Base-by-base conservation (phyloP, 768 basidiomycete genomes). In the Russula dissimulans region DNA sequence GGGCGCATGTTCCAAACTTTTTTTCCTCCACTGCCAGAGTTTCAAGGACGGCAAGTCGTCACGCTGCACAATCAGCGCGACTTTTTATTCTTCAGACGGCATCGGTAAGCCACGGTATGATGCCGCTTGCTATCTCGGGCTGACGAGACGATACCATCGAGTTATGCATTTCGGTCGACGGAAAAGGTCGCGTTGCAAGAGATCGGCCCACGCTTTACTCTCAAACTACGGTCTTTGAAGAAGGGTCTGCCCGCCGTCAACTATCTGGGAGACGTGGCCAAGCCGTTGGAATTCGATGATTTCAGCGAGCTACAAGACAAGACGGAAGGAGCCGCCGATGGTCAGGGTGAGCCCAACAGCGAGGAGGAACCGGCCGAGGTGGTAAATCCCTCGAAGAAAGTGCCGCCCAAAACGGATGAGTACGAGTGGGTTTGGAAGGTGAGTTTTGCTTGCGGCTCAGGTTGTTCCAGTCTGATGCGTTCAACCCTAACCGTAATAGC, bases 21-120 rank as follows among this genome's bases (percentile, higher is more conserved):
- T 22, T 98, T 97, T 76, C 97, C 97, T 17, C 93, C 91, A 7
- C 76, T 95, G 63, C 93, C 94, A 0, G 91, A 97, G 70, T 97
- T 97, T 69, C 87, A 93, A 73, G 97, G 97, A 38, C 77, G 97
- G 34, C 97, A 99, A 72, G 95, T 97, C 10, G 95, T 98, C 12
- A 97, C 95, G 3, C 77, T 98, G 18, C 97, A 98, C 70, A 97
- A 97, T 69, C 94, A 97, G 71, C 83, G 97, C 49, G 97, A 99
- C 75, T 99, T 98, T 74, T 74, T 99, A 59, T 99, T 99, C 77
- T 95, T 99, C 77, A 78, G 97, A 64, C 79, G 97, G 59, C 97
- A 98, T 77, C 82, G 97, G 86, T 95, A 61, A 54, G 82, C 49
- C 44, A 42, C 9, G 31, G 10, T 10, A 43, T 38, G 26, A 46